These are phyloP conservation scores for Debaryomyces udenii DNA, from an alignment of 1,139 yeast species.

Conservation along the genomic window DNA sequence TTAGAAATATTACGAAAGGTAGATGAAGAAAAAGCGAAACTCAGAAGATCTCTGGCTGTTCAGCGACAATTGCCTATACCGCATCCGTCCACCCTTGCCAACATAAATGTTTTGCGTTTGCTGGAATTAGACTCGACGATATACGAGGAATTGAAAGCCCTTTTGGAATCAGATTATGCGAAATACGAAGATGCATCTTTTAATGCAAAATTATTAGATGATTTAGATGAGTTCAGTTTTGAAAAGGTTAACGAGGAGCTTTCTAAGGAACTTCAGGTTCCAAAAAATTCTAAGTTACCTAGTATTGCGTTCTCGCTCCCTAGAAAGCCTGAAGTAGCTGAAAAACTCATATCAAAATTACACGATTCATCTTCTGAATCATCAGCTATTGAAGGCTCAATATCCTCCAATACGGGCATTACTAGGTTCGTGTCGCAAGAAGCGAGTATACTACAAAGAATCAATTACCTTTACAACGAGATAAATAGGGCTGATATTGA, in stretches of 20 bases:
- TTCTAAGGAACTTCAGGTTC: conserved; percentile 21
- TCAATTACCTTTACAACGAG: conserved; percentile 25
- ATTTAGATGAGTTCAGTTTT: conserved; percentile 42
- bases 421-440: conserved; percentile 23
- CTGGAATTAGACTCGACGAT: conserved; percentile 28
- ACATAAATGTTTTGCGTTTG: conserved; percentile 8
- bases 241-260: conserved; percentile 33
- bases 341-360: conserved; percentile 17
- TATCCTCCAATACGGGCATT: conserved; percentile 9
- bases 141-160: conserved; percentile 34
- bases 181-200: conserved; percentile 30
- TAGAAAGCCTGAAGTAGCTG: conserved; percentile 19
- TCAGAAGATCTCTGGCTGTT: conserved; percentile 52
- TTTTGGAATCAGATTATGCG: conserved; percentile 53
- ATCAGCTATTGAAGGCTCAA: conserved; percentile 10
- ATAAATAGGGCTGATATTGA: conserved; percentile 26
- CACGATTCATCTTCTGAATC: conserved; percentile 19
- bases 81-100: conserved; percentile 22
- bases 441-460: conserved; percentile 26
- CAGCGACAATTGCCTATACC: conserved; percentile 58
- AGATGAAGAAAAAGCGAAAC: conserved; percentile 31
- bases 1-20: conserved; percentile 30
- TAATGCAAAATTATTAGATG: conserved; percentile 32
- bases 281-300: background rate
- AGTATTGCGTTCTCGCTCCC: conserved; percentile 14